Base-by-base conservation (phyloP, 345 rosid species). In the Geranium rotundifolium region DNA sequence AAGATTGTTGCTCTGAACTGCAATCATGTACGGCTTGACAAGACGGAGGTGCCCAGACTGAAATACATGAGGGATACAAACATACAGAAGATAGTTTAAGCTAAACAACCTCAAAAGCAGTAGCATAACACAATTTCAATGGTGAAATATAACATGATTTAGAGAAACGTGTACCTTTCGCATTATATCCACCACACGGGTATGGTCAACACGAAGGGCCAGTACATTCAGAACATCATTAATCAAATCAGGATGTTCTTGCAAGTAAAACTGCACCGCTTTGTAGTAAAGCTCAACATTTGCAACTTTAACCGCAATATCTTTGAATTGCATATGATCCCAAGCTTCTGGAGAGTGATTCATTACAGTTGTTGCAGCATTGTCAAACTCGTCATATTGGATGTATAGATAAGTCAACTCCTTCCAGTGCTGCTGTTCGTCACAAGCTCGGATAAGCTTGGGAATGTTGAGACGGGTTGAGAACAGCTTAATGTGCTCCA, bases 291-390 rank as follows among this genome's bases (percentile, higher is more conserved):
- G 72, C 69, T 91, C 98, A 27, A 91, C 98, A 76, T 87, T 91
- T 0, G 95, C 98, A 79, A 91, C 92, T 83, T 91, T 91, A 41
- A 85, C 92, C 8, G 79, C 83, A 58, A 89, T 85, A 66, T 91
- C 98, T 76, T 89, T 91, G 71, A 88, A 91, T 67, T 85, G 97
- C 96, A 91, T 83, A 83, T 91, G 97, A 67, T 91, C 97, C 97
- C 97, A 91, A 17, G 97, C 96, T 76, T 86, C 96, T 0, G 97
- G 97, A 57, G 97, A 91, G 79, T 91, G 97, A 70, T 91, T 88
- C 97, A 91, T 91, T 59, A 91, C 83, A 31, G 95, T 91, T 8
- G 93, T 87, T 4, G 96, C 96, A 23, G 96, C 98, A 81, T 92
- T 89, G 66, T 89, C 96, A 63, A 85, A 92, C 75, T 92, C 96